These are phyloP conservation scores for Penicillium soppii DNA, from an alignment of 495 filamentous ascomycete genomes.

Conservation along the genomic window DNA sequence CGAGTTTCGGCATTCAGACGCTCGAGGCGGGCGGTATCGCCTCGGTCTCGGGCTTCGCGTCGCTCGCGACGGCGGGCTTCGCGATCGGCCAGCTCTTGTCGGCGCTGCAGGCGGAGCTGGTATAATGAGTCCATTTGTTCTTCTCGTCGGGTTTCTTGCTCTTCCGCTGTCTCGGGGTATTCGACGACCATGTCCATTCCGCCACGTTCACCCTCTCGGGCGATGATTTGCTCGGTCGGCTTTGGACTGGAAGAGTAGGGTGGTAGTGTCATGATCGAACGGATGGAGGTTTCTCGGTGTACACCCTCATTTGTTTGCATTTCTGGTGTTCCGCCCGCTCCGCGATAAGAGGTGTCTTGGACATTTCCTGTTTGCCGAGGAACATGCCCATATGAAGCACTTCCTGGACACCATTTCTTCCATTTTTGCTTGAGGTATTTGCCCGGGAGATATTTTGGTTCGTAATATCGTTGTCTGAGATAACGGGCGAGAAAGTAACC, in stretches of 20 bases:
- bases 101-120: slow-evolving; percentile 78
- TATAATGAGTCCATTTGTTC: slow-evolving; percentile 92
- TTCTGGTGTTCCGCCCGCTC: slow-evolving; percentile 24
- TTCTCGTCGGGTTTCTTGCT: slow-evolving; percentile 80
- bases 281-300: slow-evolving; percentile 80
- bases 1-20: slow-evolving; percentile 51
- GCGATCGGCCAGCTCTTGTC: slow-evolving; percentile 71
- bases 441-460: slow-evolving; percentile 59
- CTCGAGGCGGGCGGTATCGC: slow-evolving; percentile 63
- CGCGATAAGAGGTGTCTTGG: slow-evolving; percentile 25
- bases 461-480: slow-evolving; percentile 47
- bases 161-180: slow-evolving; percentile 67
- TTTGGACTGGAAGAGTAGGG: slow-evolving; percentile 69
- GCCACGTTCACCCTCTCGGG: slow-evolving; percentile 83
- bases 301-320: slow-evolving; percentile 47
- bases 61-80: slow-evolving; percentile 67
- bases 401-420: slow-evolving; percentile 56
- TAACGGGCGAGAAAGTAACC: slow-evolving; percentile 47
- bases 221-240: slow-evolving; percentile 81
- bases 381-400: slow-evolving; percentile 40
- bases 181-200: slow-evolving; percentile 93
- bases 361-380: slow-evolving; percentile 27
- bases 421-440: slow-evolving; percentile 58
- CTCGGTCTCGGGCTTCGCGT: slow-evolving; percentile 66
- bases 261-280: slow-evolving; percentile 90